Conservation (phyloP, 768 basidiomycete genomes). For the Tricholoma saponaceum region DNA sequence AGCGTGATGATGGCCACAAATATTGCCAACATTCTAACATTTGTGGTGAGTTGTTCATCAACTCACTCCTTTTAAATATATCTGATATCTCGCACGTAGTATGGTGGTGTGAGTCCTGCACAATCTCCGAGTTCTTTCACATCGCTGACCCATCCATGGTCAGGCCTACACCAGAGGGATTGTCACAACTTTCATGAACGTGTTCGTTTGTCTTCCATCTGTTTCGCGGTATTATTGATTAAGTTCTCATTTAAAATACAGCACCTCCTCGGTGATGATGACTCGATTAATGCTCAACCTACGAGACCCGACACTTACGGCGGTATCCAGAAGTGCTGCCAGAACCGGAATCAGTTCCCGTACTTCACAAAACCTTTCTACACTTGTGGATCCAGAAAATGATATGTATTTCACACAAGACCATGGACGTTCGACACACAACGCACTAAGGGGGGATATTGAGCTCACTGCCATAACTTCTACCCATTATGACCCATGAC, state of each 20-base stretch:
- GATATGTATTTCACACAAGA: not conserved
- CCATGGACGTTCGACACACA: not conserved
- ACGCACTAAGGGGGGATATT: not conserved
- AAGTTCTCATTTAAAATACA: not conserved
- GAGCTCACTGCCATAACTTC: not conserved
- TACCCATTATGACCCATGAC: not conserved
- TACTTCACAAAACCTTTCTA: not conserved
- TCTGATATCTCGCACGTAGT: not conserved
- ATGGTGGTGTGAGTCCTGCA: not conserved
- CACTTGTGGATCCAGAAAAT: not conserved
- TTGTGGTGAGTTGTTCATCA: not conserved
- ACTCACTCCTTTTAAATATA: not conserved
- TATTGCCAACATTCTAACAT: slow-evolving; percentile 1
- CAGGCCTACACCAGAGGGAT: slow-evolving; percentile 1
- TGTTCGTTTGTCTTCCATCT: not conserved
- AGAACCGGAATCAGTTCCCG: not conserved
- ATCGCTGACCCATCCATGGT: not conserved
- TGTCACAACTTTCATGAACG: slow-evolving; percentile 1
- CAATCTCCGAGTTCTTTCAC: not conserved
- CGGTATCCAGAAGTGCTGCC: not conserved
- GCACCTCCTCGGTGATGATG: slow-evolving; percentile 1
- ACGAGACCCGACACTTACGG: not conserved
- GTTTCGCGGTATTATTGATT: not conserved
- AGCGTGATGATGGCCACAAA: slow-evolving; percentile 1
- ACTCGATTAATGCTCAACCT: slow-evolving; percentile 5